Evolutionary conservation across 352 stramenopile genomes (phyloP).

Genomic region (Blastocystis sp.): DNA sequence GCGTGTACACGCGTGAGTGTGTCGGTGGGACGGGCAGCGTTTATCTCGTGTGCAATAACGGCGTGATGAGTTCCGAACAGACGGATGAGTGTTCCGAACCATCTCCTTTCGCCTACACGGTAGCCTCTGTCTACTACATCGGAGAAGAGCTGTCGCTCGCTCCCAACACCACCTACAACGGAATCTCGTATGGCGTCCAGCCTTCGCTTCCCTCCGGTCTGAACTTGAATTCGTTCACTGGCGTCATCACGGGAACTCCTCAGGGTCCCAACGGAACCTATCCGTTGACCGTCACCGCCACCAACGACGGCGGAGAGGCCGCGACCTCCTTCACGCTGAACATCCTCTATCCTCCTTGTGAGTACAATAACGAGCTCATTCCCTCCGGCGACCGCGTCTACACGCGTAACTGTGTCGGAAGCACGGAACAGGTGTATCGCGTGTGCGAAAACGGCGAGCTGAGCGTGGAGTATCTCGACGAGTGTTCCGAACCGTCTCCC

Average conservation of each 20-base stretch:
- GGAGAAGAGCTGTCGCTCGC: neutral
- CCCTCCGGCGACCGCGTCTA: neutral
- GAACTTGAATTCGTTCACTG: neutral
- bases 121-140: neutral
- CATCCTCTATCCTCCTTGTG: constrained; percentile 13
- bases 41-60: neutral
- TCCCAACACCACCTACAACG: neutral
- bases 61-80: neutral
- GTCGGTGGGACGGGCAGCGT: neutral
- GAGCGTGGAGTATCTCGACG: too few species aligned
- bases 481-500: too few species aligned
- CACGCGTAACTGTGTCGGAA: too few species aligned
- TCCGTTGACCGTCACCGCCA: neutral
- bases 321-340: neutral
- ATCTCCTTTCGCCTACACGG: neutral
- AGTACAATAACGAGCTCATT: neutral
- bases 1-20: neutral
- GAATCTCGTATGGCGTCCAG: neutral
- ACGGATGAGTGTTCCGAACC: neutral
- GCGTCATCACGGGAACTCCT: constrained; percentile 21
- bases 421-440: too few species aligned
- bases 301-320: neutral
- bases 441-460: too few species aligned
- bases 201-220: neutral
- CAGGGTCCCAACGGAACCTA: neutral